Evolutionary conservation across 495 filamentous ascomycete species (phyloP).

Genomic region (Articulospora tetracladia): DNA sequence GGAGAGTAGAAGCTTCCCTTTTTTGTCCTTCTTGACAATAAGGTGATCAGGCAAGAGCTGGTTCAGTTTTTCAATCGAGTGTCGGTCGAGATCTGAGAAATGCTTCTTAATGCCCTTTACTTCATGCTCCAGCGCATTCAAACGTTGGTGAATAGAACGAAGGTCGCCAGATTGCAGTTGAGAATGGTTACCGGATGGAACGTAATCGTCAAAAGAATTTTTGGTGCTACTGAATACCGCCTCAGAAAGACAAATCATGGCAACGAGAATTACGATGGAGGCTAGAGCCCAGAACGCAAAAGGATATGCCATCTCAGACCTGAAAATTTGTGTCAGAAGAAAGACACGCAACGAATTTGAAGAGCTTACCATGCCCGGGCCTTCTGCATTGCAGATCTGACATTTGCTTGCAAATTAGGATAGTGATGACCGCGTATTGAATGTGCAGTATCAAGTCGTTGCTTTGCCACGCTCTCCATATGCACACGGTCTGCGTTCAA

Average conservation of each 20-base stretch:
- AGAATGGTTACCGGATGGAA: conserved; percentile 18
- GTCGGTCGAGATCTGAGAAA: conserved; percentile 19
- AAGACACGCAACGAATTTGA: background rate
- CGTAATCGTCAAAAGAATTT: background rate
- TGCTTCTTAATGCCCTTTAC: conserved; percentile 18
- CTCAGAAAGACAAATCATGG: too few relatives aligned
- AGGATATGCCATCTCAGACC: background rate
- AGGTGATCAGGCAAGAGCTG: conserved; percentile 34
- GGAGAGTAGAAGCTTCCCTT: conserved; percentile 40
- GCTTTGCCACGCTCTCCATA: background rate
- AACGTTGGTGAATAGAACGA: conserved; percentile 27
- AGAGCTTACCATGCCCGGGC: background rate
- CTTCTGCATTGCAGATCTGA: background rate
- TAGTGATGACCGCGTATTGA: background rate
- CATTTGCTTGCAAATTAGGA: background rate
- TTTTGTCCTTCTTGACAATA: conserved; percentile 34
- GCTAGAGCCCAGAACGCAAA: background rate
- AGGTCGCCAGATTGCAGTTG: conserved; percentile 22
- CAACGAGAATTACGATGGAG: too few relatives aligned
- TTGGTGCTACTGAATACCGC: too few relatives aligned
- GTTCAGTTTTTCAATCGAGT: conserved; percentile 26
- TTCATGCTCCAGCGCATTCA: conserved; percentile 32
- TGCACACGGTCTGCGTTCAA: background rate
- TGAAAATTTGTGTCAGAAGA: background rate
- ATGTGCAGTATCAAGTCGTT: background rate